Evolutionary conservation across 306 rosid species (phyloP).

Genomic region (Cicer judaicum): DNA sequence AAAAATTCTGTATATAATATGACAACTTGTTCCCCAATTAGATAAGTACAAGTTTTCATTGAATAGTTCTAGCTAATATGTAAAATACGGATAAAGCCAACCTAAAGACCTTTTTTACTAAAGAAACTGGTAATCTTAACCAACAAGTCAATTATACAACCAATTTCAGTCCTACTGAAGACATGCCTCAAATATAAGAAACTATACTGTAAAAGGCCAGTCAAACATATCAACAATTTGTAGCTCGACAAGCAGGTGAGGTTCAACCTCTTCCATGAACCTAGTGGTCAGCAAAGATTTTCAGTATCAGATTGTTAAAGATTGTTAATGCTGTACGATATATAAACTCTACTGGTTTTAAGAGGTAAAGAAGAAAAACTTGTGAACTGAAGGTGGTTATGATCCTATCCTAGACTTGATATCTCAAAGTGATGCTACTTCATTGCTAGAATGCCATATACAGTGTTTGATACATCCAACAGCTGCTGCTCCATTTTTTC

Average conservation of each 20-base stretch:
- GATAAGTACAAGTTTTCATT: constrained; percentile 40
- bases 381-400: constrained; percentile 40
- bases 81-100: constrained; percentile 38
- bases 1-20: constrained; percentile 45
- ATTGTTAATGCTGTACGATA: constrained; percentile 58
- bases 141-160: constrained; percentile 33
- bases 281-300: constrained; percentile 41
- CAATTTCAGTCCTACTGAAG: constrained; percentile 30
- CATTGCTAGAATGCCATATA: constrained; percentile 61
- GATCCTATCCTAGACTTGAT: constrained; percentile 50
- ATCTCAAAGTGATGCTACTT: constrained; percentile 46
- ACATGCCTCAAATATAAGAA: constrained; percentile 39
- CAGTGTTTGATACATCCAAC: constrained; percentile 62
- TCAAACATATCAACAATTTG: constrained; percentile 50
- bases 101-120: constrained; percentile 41
- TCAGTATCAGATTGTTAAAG: constrained; percentile 46
- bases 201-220: constrained; percentile 43
- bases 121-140: constrained; percentile 40
- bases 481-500: constrained; percentile 77
- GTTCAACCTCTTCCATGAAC: constrained; percentile 44
- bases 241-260: constrained; percentile 48
- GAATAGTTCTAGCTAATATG: constrained; percentile 9
- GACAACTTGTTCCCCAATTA: constrained; percentile 22
- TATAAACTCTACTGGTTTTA: constrained; percentile 55
- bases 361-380: constrained; percentile 43